These are phyloP conservation scores for Leccinum subtestaceum DNA, from an alignment of 768 basidiomycete genomes.

Conservation along the genomic window DNA sequence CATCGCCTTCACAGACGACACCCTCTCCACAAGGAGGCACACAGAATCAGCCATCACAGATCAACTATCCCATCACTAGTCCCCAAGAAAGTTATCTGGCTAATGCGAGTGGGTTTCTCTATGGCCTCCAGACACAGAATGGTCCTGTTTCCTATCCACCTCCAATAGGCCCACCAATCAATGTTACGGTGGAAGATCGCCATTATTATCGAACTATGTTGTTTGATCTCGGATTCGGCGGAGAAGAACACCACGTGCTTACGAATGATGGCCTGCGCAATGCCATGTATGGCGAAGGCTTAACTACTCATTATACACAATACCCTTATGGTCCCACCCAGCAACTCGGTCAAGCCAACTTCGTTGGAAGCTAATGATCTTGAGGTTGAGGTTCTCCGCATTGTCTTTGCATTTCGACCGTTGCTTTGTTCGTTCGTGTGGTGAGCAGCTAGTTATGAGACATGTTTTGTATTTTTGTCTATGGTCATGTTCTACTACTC, in stretches of 20 bases:
- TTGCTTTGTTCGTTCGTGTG: slow-evolving; percentile 8
- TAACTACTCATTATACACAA: slow-evolving; percentile 34
- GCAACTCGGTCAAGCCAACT: slow-evolving; percentile 22
- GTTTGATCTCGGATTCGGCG: slow-evolving; percentile 67
- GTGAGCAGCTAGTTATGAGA: slow-evolving; percentile 16
- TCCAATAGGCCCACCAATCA: slow-evolving; percentile 35
- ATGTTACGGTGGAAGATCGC: slow-evolving; percentile 47
- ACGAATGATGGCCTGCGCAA: slow-evolving; percentile 26
- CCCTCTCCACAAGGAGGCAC: slow-evolving; percentile 22
- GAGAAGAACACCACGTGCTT: slow-evolving; percentile 28
- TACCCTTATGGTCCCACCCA: slow-evolving; percentile 30
- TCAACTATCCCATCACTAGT: slow-evolving; percentile 16
- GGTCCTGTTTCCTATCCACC: slow-evolving; percentile 19
- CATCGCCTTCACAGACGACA: slow-evolving; percentile 21
- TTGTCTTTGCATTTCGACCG: background rate
- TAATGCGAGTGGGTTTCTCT: slow-evolving; percentile 15
- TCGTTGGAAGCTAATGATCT: slow-evolving; percentile 19
- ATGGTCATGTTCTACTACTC: slow-evolving; percentile 37
- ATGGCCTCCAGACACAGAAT: slow-evolving; percentile 10
- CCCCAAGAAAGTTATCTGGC: slow-evolving; percentile 20
- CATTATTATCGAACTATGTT: slow-evolving; percentile 77
- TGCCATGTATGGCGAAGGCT: slow-evolving; percentile 32
- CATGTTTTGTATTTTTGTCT: slow-evolving; percentile 20
- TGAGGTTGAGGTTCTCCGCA: background rate
- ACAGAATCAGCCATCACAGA: slow-evolving; percentile 9